Conservation (phyloP, 139 green algal species). For the Coccomyxa sp. region DNA sequence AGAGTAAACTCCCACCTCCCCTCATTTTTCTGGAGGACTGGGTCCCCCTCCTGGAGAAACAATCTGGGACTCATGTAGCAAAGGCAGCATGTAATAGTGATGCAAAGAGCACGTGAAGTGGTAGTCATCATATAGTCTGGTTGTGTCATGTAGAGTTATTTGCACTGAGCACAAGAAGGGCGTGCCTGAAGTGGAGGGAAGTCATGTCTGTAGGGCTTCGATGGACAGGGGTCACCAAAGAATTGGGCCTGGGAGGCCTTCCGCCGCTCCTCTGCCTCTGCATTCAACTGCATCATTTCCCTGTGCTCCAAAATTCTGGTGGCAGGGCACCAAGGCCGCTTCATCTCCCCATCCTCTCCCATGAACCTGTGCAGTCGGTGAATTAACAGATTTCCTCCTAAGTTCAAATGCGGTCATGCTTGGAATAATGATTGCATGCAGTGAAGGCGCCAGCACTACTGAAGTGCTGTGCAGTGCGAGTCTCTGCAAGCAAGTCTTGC, state of each 20-base stretch:
- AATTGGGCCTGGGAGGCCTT: background rate
- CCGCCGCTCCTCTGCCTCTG: constrained; percentile 31
- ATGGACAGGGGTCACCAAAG: background rate
- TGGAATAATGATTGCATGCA: background rate
- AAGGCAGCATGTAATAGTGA: background rate
- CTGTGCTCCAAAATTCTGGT: constrained; percentile 79
- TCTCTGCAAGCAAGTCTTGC: background rate
- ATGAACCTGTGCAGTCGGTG: constrained; percentile 9
- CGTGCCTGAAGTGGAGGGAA: constrained; percentile 36
- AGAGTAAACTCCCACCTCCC: constrained; percentile 74
- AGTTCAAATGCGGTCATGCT: background rate
- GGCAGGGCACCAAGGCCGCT: constrained; percentile 70
- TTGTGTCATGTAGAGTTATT: background rate
- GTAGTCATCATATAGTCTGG: background rate
- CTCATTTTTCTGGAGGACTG: constrained; percentile 69
- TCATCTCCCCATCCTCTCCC: constrained; percentile 65
- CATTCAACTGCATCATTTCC: constrained; percentile 48
- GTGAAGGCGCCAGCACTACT: too few relatives aligned
- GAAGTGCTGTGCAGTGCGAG: too few relatives aligned
- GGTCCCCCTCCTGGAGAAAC: constrained; percentile 23
- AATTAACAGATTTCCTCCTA: background rate
- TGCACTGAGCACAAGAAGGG: background rate
- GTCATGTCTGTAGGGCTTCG: background rate
- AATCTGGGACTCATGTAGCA: too few relatives aligned
- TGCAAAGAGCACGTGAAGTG: background rate